Base-by-base conservation (phyloP, 352 stramenopile genomes). In the Phytophthora fragariae region DNA sequence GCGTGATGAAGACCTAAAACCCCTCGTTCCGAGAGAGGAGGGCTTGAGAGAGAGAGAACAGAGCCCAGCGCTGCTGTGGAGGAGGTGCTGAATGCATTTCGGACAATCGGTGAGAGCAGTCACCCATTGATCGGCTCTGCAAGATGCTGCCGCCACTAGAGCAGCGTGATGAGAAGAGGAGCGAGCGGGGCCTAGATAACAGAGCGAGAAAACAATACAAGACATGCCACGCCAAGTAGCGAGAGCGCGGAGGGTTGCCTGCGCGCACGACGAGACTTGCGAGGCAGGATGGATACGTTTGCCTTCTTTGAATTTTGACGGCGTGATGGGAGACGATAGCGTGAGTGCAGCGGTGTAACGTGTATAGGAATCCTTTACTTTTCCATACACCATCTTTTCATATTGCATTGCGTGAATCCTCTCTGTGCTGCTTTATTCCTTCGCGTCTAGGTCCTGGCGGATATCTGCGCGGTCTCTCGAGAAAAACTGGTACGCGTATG, bases 401-500 rank as follows among this genome's bases (percentile, higher is more conserved):
- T 57, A 19, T 61, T 63, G 52, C 53, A 57, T 52, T 19, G 10
- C 17, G 1, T 41, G 21, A 15, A 31, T 31, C 29, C 29, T 31
- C 4, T 31, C 29, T 7, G 4, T 46, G 39, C 39, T 46, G 41
- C 19, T 52, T 27, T 73, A 89, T 27, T 87, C 77, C 19, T 83
- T 89, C 8, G 81, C 66, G 46, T 92, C 81, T 50, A 90, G 62
- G 56, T 90, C 80, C 31, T 67, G 62, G 10, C 76, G 75, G 19
- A 91, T 84, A 3, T 49, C 71, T 27, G 55, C 65, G 6, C 44
- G 19, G 44, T 80, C 54, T 7, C 83, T 82, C n/a, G 72, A 64
- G 60, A 94, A 92, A 63, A 91, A 92, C 2, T 74, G 59, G 52
- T 89, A 86, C 17, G 84, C 84, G 58, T 88, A 92, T 8, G 73